Percentiles rank a stretch among this genome's conserved stretches.
Conservation (phyloP, 805 yeast species). For the Yarrowia deformans region DNA sequence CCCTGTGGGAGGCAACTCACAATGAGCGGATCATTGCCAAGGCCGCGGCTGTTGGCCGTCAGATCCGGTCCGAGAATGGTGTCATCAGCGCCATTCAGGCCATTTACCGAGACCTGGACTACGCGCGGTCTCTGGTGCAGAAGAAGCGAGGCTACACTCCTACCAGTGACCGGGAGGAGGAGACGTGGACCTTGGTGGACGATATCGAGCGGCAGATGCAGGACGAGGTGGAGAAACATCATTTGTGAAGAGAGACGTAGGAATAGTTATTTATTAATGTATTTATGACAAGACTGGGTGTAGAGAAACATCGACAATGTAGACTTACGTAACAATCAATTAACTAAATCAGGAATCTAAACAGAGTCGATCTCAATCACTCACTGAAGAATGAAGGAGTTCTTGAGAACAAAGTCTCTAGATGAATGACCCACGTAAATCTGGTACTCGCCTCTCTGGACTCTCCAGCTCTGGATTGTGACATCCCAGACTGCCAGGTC, state of each 20-base stretch:
- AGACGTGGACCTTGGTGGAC: constrained; percentile 34
- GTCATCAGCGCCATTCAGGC: constrained; percentile 75
- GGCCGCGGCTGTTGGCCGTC: constrained; percentile 68
- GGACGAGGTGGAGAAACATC: constrained; percentile 30
- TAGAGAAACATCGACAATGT: too few species aligned
- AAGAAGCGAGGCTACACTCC: constrained; percentile 38
- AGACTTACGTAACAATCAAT: too few species aligned
- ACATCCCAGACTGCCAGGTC: constrained; percentile 67
- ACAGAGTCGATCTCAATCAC: neutral
- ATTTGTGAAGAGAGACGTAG: neutral
- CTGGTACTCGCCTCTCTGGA: constrained; percentile 62
- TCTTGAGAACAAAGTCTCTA: constrained; percentile 37
- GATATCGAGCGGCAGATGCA: constrained; percentile 39
- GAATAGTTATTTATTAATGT: constrained; percentile 3
- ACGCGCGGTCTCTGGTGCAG: constrained; percentile 62
- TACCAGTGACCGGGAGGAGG: constrained; percentile 27
- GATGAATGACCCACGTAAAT: constrained; percentile 56
- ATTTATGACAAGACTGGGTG: constrained; percentile 12
- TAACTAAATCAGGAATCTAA: neutral
- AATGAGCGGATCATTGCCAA: constrained; percentile 70
- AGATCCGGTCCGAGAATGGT: constrained; percentile 78
- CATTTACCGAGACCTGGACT: constrained; percentile 81
- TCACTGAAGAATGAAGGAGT: constrained; percentile 8
- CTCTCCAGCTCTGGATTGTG: constrained; percentile 62
- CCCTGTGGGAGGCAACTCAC: constrained; percentile 71